Evolutionary conservation across 2,329 filamentous ascomycete species (phyloP), one percentile per base, ranked within the genome.

Genomic region (Metarhizium rileyi): DNA sequence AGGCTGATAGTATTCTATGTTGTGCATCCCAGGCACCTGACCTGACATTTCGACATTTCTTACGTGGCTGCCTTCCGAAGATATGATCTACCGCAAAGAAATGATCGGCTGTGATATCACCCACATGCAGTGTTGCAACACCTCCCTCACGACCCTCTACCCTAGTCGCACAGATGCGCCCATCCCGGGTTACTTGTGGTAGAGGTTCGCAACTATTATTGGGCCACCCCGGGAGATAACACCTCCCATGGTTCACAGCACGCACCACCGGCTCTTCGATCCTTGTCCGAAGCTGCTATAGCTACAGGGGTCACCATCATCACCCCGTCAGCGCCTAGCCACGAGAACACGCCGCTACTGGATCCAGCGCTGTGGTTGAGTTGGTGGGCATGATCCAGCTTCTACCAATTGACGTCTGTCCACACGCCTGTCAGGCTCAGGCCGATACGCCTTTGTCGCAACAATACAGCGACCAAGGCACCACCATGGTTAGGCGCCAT

Each of bases 171-270:
- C 38, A 23, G 23, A 26, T 45, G 20, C n/a, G 12, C 46, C 41
- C 41, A 49, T 28, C 36, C 43, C 38, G n/a, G 25, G 27, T 38
- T 27, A 18, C 36, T 12, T 26, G 23, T 33, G 36, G 26, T 27
- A 28, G 33, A 26, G 28, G 27, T 47, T 25, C n/a, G 22, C 14
- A 18, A 38, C 12, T 27, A 20, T 23, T 46, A 46, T 47, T 50
- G 44, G 36, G 40, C 33, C 33, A 28, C 30, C 41, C 47, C 38
- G 43, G 41, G 30, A n/a, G 40, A 30, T 40, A 49, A 40, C 47
- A 47, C 36, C 44, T 16, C 33, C 38, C 50, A 49, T 44, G 47
- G 48, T 50, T 52, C 52, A 55, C 53, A 49, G 44, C 46, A 47
- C 51, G 48, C 48, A 50, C 41, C 48, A 26, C 49, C 49, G 46